Evolutionary conservation across 192 early-diverging fungal genomes (phyloP).

Genomic region (Diversispora epigaea): DNA sequence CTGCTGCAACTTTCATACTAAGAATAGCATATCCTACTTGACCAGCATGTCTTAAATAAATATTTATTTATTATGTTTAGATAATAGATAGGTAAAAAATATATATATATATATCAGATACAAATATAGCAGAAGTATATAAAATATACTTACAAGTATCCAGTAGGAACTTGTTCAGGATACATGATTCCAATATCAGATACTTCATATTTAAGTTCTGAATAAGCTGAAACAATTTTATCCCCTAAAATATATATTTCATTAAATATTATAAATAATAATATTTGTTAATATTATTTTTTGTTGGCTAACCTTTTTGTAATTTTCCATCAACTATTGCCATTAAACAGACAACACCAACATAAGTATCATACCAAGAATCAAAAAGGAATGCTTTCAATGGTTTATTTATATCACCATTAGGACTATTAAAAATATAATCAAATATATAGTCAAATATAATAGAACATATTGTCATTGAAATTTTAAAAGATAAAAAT

Average conservation of each 20-base stretch:
- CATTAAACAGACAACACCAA: slow-evolving; percentile 94
- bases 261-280: neutral
- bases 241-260: slow-evolving; percentile 54
- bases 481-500: neutral
- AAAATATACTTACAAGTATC: slow-evolving; percentile 46
- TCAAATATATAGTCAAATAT: neutral
- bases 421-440: slow-evolving; percentile 49
- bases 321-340: slow-evolving; percentile 84
- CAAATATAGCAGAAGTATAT: neutral
- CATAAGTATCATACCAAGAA: slow-evolving; percentile 96
- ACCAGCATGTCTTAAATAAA: slow-evolving; percentile 53
- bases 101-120: neutral
- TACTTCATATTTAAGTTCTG: slow-evolving; percentile 82
- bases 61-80: neutral
- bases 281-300: neutral
- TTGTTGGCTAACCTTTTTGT: slow-evolving; percentile 54
- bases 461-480: neutral
- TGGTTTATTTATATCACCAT: slow-evolving; percentile 59
- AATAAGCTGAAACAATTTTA: slow-evolving; percentile 77
- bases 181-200: slow-evolving; percentile 93
- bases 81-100: neutral
- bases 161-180: slow-evolving; percentile 76
- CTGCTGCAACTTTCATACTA: slow-evolving; percentile 89
- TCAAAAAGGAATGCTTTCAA: slow-evolving; percentile 93
- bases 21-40: slow-evolving; percentile 91